Conservation (phyloP, 1,284 basidiomycete species). For the Leccinum pachyderme region DNA sequence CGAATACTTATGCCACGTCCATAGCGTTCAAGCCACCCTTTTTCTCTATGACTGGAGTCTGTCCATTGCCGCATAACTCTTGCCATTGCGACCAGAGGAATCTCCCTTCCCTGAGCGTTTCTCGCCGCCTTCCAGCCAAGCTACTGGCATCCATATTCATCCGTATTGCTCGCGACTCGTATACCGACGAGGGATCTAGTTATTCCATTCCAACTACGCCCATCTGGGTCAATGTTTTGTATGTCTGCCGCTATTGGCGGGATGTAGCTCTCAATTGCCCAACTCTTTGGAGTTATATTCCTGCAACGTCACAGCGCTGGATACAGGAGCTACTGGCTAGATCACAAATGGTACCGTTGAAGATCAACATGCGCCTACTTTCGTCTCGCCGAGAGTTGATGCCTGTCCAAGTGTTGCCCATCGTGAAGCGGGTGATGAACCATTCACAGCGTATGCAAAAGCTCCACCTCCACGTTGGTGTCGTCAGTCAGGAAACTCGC, state of each 20-base stretch:
- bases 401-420: not conserved
- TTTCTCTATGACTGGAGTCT: not conserved
- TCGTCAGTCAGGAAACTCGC: not conserved
- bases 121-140: not conserved
- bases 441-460: not conserved
- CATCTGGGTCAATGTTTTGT: not conserved
- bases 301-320: not conserved
- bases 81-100: not conserved
- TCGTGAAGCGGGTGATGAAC: not conserved
- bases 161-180: not conserved
- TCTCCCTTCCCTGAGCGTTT: not conserved
- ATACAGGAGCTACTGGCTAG: not conserved
- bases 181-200: not conserved
- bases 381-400: not conserved
- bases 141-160: not conserved
- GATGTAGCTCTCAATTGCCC: not conserved
- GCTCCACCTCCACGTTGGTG: not conserved
- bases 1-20: not conserved
- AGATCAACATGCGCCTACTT: not conserved
- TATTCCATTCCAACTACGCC: not conserved
- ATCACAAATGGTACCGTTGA: not conserved
- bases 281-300: not conserved
- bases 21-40: not conserved
- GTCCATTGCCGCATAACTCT: not conserved
- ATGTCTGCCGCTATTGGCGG: not conserved